Evolutionary conservation across 495 filamentous ascomycete species (phyloP), one percentile per base, ranked within the genome.

Genomic region (Lasiosphaeria miniovina): DNA sequence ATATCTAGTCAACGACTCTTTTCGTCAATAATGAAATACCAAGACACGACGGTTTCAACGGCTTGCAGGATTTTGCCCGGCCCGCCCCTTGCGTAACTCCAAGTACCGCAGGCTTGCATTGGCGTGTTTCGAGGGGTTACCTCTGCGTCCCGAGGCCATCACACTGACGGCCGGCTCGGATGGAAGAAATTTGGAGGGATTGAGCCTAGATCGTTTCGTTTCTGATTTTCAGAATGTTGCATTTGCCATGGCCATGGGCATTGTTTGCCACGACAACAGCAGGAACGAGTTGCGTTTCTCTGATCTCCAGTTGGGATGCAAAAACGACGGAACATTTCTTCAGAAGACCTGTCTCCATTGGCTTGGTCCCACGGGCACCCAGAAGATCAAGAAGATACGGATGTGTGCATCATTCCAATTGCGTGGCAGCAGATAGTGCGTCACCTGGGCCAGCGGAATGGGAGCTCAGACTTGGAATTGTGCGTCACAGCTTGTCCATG

Each of bases 331-430:
- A 48, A 48, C 15, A 33, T 17, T 43, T 33, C 34, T 34, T 34
- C 5, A 34, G 52, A 6, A 3, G 36, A 32, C 10, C 8, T 11
- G 35, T 36, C 36, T 17, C 58, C 58, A 24, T 41, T 54, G 58
- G 41, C 49, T 40, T 41, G 12, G 49, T 55, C 50, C 55, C 52
- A 55, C 58, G 55, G 36, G 10, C 40, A 17, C 36, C 49, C 49
- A 1, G 57, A 24, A 36, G 36, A 54, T 59, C 57, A 59, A 57
- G 55, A n/a, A 46, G 12, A 46, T 24, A 46, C 43, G 55, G 24
- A 24, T 24, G 24, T 24, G 24, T 24, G 24, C 24, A 24, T 24
- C 24, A 24, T 24, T 1, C 24, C 24, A 24, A 24, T 1, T 24
- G 24, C 24, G 24, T 24, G 24, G 24, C 24, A 24, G 24, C 2